Base-by-base conservation (phyloP, 768 basidiomycete species). In the Lactarius hatsudake region DNA sequence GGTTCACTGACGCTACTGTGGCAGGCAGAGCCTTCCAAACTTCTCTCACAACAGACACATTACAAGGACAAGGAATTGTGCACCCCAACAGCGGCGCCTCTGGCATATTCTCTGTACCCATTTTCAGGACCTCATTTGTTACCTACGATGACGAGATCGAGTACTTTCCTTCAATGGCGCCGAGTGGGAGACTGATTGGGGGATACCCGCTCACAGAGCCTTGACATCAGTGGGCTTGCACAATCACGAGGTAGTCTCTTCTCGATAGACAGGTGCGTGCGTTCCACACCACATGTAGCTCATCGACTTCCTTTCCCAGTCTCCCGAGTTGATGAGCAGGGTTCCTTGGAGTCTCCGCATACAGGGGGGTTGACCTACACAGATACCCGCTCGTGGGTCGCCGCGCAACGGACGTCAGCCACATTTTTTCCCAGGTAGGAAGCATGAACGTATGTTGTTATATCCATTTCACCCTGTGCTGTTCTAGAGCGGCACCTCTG, bases 81-180 rank as follows among this genome's bases (percentile, higher is more conserved):
- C 61, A 62, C 61, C 23, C 59, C 69, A 18, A 51, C 64, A 9
- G 45, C 63, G 18, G 55, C 69, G 1, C 59, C 53, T 7, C 54
- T 66, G 30, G 71, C 71, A 20, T 91, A 89, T 73, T 82, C 87
- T n/a, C 69, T 90, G 45, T 93, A 86, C 74, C 91, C 90, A 0
- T 90, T 90, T 72, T 71, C 84, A 6, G 76, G 84, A 1, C 78
- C 83, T 13, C 82, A 79, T 18, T 73, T 82, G 12, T 74, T 84
- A 43, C 81, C 82, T 8, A 86, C 84, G 81, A 82, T 78, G 45
- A 76, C 81, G 69, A 76, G 76, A 26, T 68, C 79, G 12, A 77
- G 78, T 48, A 77, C 78, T 65, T 76, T 81, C 32, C 89, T 88
- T 72, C 82, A 91, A 59, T 73, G 89, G 56, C 83, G 89, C 57